These are phyloP conservation scores for Candida neerlandica DNA, from an alignment of 1,139 yeast genomes.

Conservation along the genomic window DNA sequence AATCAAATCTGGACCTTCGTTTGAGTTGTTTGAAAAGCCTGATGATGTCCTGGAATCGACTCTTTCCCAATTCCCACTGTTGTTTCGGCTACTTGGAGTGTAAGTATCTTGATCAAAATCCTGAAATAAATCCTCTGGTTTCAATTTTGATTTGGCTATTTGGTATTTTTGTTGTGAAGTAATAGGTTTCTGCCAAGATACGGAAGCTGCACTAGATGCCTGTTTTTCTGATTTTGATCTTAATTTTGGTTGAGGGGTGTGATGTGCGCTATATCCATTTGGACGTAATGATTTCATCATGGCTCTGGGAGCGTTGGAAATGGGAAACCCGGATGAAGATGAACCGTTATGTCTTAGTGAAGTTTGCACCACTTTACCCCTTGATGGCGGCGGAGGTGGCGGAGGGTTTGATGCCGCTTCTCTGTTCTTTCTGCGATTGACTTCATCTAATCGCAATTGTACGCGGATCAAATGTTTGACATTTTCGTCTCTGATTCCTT, in stretches of 20 bases:
- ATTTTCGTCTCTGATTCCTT: conserved; percentile 54
- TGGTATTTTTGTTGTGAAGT: conserved; percentile 15
- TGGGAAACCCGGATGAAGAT: conserved; percentile 8
- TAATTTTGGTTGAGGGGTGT: conserved; percentile 3
- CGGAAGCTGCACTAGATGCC: conserved; percentile 50
- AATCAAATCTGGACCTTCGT: conserved; percentile 29
- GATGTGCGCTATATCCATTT: conserved; percentile 13
- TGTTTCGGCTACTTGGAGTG: conserved; percentile 4
- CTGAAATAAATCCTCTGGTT: conserved; percentile 32
- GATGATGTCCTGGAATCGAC: conserved; percentile 22
- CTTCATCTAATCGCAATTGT: conserved; percentile 45
- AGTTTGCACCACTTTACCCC: conserved; percentile 30
- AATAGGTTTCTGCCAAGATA: conserved; percentile 41
- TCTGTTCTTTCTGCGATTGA: conserved; percentile 23
- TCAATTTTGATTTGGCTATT: conserved; percentile 17
- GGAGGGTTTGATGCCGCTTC: conserved; percentile 13
- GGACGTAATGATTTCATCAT: conserved; percentile 45
- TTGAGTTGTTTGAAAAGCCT: conserved; percentile 15
- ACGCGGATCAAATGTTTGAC: conserved; percentile 48
- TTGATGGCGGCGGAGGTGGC: conserved; percentile 18
- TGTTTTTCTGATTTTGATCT: conserved; percentile 18
- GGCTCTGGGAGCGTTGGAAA: conserved; percentile 20
- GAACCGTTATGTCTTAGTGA: conserved; percentile 20
- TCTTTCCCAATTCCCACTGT: conserved; percentile 32
- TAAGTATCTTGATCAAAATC: conserved; percentile 50